Evolutionary conservation across 2,329 filamentous ascomycete species (phyloP), one percentile per base, ranked within the genome.

Genomic region (Xylaria sp.): DNA sequence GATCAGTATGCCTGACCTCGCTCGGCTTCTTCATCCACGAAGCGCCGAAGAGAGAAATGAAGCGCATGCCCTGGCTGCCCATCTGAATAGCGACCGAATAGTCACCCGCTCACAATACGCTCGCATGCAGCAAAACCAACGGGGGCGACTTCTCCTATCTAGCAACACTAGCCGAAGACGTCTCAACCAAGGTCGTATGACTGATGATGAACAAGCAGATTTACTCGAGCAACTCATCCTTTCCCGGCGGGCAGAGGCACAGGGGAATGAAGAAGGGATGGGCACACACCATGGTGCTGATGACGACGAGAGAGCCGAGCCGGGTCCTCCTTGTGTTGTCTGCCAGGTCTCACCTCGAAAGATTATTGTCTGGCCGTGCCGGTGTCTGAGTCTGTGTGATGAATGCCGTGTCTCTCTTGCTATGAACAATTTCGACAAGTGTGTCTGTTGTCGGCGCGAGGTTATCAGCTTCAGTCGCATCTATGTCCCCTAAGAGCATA

Each of bases 391-490:
- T 74, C 86, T 98, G 13, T 98, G 96, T 78, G 96, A 99, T 79
- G 96, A 98, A 74, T 98, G 96, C 78, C 87, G 96, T 39, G 92
- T 98, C 44, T 95, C 93, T 52, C 85, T 98, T 71, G 96, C 96
- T 3, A 94, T 97, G 90, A 97, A 98, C 79, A 98, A 98, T 79
- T 98, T 97, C 79, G 93, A 94, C 72, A 97, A 93, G 78, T 99
- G 96, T 78, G 94, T 98, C 48, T 98, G 95, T 76, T 98, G 96
- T 80, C 88, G 96, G 60, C 89, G 93, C 66, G 92, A 96, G 75
- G 94, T 98, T 37, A 89, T 90, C 65, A 96, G 94, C 64, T 98
- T 97, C 80, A 94, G 93, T 74, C 89, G 94, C 74, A 89, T 99
- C 69, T 99, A 92, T 84, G 94, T 98, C 50, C 96, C 96, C 46